Evolutionary conservation across 352 stramenopile species (phyloP).

Genomic region (Aphanomyces astaci): DNA sequence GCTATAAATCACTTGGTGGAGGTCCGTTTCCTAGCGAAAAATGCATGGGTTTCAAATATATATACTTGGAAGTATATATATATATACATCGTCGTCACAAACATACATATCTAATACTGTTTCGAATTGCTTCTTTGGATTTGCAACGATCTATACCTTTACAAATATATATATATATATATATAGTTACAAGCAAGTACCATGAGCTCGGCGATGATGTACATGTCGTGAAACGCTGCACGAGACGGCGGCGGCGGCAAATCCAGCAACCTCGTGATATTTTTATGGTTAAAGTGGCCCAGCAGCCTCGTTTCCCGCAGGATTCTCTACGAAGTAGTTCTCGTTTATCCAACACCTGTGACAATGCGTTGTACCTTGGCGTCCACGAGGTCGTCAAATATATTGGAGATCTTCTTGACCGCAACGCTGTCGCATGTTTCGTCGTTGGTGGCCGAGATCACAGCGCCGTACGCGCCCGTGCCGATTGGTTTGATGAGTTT

Average conservation of each 20-base stretch:
- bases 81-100: too few relatives aligned
- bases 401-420: constrained; percentile 92
- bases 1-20: constrained; percentile 95
- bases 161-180: neutral
- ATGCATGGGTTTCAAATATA: too few relatives aligned
- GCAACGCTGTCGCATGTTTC: constrained; percentile 57
- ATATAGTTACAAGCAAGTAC: neutral
- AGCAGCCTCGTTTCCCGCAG: constrained; percentile 88
- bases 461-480: constrained; percentile 81
- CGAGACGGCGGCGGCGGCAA: constrained; percentile 85
- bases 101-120: too few relatives aligned
- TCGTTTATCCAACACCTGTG: neutral
- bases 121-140: too few relatives aligned
- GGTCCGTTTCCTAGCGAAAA: constrained; percentile 83
- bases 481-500: constrained; percentile 83
- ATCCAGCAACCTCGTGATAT: constrained; percentile 90
- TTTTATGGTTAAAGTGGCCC: constrained; percentile 83
- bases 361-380: constrained; percentile 63
- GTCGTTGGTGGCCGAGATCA: constrained; percentile 80
- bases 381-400: constrained; percentile 96
- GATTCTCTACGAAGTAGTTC: constrained; percentile 61
- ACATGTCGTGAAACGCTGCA: constrained; percentile 94
- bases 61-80: too few relatives aligned
- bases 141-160: too few relatives aligned
- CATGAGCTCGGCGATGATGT: constrained; percentile 95